These are phyloP conservation scores for Cystobasidium ongulense DNA, from an alignment of 768 basidiomycete species.

Conservation along the genomic window DNA sequence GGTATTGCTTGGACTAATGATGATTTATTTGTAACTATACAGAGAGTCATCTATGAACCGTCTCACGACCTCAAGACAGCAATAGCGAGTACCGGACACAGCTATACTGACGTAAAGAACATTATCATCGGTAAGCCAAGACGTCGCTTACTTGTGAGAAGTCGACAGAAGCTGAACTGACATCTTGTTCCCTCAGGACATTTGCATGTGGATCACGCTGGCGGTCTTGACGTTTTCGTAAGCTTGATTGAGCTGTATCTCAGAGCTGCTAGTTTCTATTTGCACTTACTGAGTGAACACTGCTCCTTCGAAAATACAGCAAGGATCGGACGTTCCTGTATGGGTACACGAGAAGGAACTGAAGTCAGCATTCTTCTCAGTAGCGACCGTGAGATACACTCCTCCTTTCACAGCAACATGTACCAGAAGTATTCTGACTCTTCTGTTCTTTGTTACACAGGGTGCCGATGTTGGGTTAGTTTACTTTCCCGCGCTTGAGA, in stretches of 20 bases:
- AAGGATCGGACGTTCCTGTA: conserved; percentile 18
- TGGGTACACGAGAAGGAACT: conserved; percentile 33
- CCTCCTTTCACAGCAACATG: not conserved
- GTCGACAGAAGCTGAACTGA: too few species aligned
- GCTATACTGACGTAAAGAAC: conserved; percentile 43
- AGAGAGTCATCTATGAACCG: not conserved
- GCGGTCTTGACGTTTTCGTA: conserved; percentile 29
- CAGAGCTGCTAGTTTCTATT: not conserved
- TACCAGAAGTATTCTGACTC: too few species aligned
- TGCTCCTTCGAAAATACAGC: not conserved
- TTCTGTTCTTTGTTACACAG: too few species aligned
- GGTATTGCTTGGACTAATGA: too few species aligned
- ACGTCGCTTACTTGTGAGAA: too few species aligned
- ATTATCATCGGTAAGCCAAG: conserved; percentile 9
- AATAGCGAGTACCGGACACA: conserved; percentile 52
- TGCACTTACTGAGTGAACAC: not conserved
- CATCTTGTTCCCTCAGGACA: too few species aligned
- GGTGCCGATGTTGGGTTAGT: not conserved
- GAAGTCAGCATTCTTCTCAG: conserved; percentile 26
- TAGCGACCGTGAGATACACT: conserved; percentile 15
- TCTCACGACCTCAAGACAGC: conserved; percentile 18
- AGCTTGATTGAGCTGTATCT: not conserved
- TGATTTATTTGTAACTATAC: not conserved
- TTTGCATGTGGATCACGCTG: conserved; percentile 30
- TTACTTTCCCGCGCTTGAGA: not conserved